These are phyloP conservation scores for Capillidium heterosporum DNA, from an alignment of 371 early-diverging fungal species.

Conservation along the genomic window DNA sequence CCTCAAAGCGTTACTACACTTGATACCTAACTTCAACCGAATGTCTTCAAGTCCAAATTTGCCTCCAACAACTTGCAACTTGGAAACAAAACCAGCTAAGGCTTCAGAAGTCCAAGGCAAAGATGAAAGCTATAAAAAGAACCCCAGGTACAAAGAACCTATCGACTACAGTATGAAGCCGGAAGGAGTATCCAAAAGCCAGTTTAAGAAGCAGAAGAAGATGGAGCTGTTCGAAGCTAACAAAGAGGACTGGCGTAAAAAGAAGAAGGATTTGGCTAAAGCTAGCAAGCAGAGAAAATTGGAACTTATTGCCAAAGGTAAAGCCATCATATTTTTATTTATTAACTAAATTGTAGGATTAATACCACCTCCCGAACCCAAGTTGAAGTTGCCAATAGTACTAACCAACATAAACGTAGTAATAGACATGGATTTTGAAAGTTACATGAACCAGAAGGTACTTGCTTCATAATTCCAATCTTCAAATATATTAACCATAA, in stretches of 20 bases:
- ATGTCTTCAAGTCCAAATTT: no score
- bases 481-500: not conserved
- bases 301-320: not conserved
- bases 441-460: conserved; percentile 54
- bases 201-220: not conserved
- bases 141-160: conserved; percentile 22
- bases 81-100: no score
- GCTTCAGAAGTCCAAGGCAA: no score
- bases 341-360: not conserved
- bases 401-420: conserved; percentile 23
- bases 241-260: conserved; percentile 9
- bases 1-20: no score
- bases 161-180: conserved; percentile 13
- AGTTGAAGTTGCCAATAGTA: not conserved
- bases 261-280: not conserved
- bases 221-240: conserved; percentile 9
- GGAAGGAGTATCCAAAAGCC: not conserved
- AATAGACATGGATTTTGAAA: conserved; percentile 57
- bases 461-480: not conserved
- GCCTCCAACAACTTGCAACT: no score
- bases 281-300: not conserved
- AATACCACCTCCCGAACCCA: not conserved
- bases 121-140: no score
- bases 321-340: not conserved
- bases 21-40: no score